phyloP scores from a whole-genome alignment of 495 filamentous ascomycete genomes.

The Podospora anserina region DNA sequence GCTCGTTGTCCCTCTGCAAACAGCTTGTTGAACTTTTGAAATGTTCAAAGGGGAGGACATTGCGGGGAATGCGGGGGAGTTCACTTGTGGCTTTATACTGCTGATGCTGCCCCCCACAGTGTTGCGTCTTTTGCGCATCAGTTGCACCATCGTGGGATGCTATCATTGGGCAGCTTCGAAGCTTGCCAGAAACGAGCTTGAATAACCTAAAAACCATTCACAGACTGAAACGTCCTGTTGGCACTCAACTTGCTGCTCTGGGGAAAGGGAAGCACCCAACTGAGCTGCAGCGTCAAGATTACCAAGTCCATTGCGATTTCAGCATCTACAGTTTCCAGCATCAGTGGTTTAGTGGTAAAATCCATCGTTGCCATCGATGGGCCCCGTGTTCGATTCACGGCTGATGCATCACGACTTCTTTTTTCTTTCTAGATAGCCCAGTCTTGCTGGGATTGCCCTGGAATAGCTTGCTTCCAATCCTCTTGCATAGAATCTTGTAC shows the following conservation, averaged over 20 bases:
- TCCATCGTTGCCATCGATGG: slow-evolving; percentile 54
- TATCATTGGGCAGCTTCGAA: neutral
- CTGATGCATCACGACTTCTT: slow-evolving; percentile 33
- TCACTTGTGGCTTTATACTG: neutral
- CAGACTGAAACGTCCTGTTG: neutral
- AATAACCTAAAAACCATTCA: neutral
- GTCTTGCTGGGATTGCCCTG: too few relatives aligned
- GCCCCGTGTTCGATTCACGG: slow-evolving; percentile 53
- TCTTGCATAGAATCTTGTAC: too few relatives aligned
- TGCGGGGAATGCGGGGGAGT: neutral
- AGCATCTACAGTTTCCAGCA: neutral
- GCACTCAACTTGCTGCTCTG: neutral
- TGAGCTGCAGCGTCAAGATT: too few relatives aligned
- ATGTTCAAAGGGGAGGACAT: neutral
- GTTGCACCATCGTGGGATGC: neutral
- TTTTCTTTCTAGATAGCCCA: neutral
- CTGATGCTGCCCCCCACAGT: neutral
- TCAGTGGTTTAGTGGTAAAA: slow-evolving; percentile 54
- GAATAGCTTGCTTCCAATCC: too few relatives aligned
- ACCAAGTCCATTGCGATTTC: too few relatives aligned
- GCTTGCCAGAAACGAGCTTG: neutral
- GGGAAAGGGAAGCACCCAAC: too few relatives aligned
- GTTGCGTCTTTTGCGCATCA: neutral
- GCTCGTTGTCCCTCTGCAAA: neutral
- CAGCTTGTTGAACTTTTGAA: neutral